Conservation (phyloP, 2,329 filamentous ascomycete species). For the Setomelanomma holmii region DNA sequence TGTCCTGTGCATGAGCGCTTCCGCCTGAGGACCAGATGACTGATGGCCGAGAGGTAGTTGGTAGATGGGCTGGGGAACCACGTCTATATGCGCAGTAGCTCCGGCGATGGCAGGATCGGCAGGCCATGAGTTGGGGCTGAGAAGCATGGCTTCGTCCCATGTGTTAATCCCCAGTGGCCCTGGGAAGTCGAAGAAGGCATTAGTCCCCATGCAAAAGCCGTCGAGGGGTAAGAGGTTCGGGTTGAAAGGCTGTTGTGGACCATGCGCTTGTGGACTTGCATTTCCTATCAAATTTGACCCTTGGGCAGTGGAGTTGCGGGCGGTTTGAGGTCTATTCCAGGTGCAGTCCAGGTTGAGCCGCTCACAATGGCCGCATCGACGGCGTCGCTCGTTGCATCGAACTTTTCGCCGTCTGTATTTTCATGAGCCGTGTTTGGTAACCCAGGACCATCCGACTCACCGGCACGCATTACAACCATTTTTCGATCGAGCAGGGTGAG, state of each 20-base stretch:
- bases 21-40: constrained; percentile 15
- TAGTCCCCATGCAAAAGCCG: constrained; percentile 23
- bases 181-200: constrained; percentile 36
- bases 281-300: constrained; percentile 26
- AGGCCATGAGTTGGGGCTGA: constrained; percentile 42
- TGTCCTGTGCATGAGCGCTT: constrained; percentile 10
- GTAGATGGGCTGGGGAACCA: constrained; percentile 29
- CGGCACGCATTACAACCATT: constrained; percentile 43
- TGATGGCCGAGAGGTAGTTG: constrained; percentile 25
- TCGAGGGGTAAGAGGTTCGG: constrained; percentile 22
- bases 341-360: constrained; percentile 61
- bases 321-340: constrained; percentile 50
- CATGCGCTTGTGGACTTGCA: constrained; percentile 17
- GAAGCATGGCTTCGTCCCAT: constrained; percentile 42
- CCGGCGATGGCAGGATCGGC: constrained; percentile 23
- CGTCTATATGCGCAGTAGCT: constrained; percentile 18
- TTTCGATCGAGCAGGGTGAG: constrained; percentile 39
- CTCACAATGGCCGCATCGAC: constrained; percentile 62
- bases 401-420: constrained; percentile 59
- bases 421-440: constrained; percentile 11
- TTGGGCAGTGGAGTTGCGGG: constrained; percentile 22
- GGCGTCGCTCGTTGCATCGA: constrained; percentile 62
- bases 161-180: constrained; percentile 34
- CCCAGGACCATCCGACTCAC: too few relatives aligned
- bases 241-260: constrained; percentile 14